These are phyloP conservation scores for Tetrapisispora namnaoensis DNA, from an alignment of 805 yeast genomes.

Conservation along the genomic window DNA sequence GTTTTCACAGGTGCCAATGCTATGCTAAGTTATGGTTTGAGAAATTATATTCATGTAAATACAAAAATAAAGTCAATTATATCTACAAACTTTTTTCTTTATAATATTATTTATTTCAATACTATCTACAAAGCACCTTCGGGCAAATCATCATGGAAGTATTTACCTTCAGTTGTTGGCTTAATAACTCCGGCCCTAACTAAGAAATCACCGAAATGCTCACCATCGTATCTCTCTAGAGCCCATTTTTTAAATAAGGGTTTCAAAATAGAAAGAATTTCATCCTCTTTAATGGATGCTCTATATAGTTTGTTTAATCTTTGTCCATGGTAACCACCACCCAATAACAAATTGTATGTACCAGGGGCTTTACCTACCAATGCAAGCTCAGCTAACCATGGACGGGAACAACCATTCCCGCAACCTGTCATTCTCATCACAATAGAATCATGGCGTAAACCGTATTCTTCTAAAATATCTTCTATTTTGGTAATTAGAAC, in stretches of 20 bases:
- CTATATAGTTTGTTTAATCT: conserved; percentile 83
- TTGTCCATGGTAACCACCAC: conserved; percentile 93
- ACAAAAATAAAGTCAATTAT: not conserved
- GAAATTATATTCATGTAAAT: not conserved
- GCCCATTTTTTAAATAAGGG: conserved; percentile 94
- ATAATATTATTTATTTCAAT: not conserved
- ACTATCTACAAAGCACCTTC: conserved; percentile 44
- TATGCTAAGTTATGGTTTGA: no score
- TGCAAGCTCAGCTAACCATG: conserved; percentile 96
- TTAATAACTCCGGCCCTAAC: conserved; percentile 80
- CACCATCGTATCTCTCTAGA: conserved; percentile 79
- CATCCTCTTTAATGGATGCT: conserved; percentile 84
- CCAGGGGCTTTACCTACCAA: conserved; percentile 92
- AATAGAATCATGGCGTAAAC: conserved; percentile 86
- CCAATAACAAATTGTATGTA: conserved; percentile 86
- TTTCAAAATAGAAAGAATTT: conserved; percentile 63
- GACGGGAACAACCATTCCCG: conserved; percentile 98
- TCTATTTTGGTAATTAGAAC: conserved; percentile 73
- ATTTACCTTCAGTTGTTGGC: conserved; percentile 83
- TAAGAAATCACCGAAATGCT: conserved; percentile 91
- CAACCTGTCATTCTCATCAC: conserved; percentile 99
- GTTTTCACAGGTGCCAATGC: no score
- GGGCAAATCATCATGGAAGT: conserved; percentile 88
- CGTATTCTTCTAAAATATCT: conserved; percentile 79
- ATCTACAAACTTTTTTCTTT: not conserved